phyloP scores from a whole-genome alignment of 2,329 filamentous ascomycete genomes.

The Chrysoporthe puriensis region DNA sequence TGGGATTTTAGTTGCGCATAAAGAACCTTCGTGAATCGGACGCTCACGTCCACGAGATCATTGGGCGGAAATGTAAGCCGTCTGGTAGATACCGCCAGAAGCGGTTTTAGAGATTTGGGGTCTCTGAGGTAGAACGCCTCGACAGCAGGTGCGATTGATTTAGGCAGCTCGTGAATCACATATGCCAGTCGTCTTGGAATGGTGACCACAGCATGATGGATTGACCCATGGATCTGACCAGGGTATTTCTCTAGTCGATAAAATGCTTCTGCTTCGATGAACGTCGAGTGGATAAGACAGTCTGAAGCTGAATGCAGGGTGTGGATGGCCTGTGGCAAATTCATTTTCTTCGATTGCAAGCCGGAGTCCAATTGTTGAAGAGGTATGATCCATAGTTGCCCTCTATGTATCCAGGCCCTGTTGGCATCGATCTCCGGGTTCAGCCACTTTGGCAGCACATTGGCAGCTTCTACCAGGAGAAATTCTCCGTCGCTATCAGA shows the following conservation, averaged over 20 bases:
- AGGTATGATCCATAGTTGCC: constrained; percentile 75
- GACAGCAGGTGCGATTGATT: constrained; percentile 78
- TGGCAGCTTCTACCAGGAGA: constrained; percentile 89
- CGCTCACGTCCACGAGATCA: constrained; percentile 79
- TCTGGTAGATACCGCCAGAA: constrained; percentile 57
- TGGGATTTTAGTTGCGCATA: constrained; percentile 92
- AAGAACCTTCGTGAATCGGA: constrained; percentile 83
- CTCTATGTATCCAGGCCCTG: constrained; percentile 85
- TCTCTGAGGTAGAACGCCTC: constrained; percentile 94
- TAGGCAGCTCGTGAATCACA: constrained; percentile 74
- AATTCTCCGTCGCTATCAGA: constrained; percentile 94
- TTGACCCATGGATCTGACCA: constrained; percentile 68
- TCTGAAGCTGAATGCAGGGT: constrained; percentile 61
- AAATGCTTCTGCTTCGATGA: constrained; percentile 87
- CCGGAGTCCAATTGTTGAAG: constrained; percentile 43
- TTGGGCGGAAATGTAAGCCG: constrained; percentile 69
- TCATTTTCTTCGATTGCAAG: constrained; percentile 51
- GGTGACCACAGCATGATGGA: constrained; percentile 75
- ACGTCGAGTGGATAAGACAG: constrained; percentile 69
- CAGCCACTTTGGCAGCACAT: constrained; percentile 84
- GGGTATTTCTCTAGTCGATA: constrained; percentile 87
- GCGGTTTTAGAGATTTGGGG: constrained; percentile 70
- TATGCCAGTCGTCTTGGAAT: constrained; percentile 83
- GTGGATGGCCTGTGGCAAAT: constrained; percentile 65
- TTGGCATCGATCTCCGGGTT: constrained; percentile 88